Evolutionary conservation across 208 protist species (phyloP).

Genomic region (Leishmania martiniquensis): DNA sequence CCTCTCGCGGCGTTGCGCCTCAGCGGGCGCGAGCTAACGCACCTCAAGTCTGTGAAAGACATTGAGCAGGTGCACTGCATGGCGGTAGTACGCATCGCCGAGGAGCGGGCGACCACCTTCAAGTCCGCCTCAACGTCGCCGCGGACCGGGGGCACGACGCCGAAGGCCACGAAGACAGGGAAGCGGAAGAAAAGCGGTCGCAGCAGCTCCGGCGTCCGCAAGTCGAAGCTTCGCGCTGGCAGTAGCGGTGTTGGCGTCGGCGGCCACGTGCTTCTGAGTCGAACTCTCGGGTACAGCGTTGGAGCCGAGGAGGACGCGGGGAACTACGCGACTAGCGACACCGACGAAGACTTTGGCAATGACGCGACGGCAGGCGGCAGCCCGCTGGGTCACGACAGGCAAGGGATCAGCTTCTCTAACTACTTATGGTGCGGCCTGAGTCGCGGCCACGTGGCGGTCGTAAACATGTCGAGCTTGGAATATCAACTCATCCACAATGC

Average conservation of each 20-base stretch:
- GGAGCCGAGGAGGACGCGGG: conserved; percentile 9
- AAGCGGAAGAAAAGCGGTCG: conserved; percentile 25
- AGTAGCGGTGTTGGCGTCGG: too few species aligned
- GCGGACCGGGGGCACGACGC: neutral
- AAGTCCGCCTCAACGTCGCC: conserved; percentile 42
- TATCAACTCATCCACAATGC: conserved; percentile 59
- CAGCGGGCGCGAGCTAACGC: conserved; percentile 52
- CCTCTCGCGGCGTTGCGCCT: conserved; percentile 66
- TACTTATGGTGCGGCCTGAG: conserved; percentile 82
- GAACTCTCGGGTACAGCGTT: neutral
- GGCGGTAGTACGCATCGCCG: conserved; percentile 74
- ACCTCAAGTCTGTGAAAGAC: conserved; percentile 47
- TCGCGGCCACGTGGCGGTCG: conserved; percentile 67
- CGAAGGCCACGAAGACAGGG: conserved; percentile 17
- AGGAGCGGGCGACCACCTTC: conserved; percentile 61
- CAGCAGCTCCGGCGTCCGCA: conserved; percentile 14
- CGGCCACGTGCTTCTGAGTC: neutral
- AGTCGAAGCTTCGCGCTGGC: conserved; percentile 12
- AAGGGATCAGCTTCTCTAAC: conserved; percentile 16
- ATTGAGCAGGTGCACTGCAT: conserved; percentile 88
- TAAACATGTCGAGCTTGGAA: conserved; percentile 63
- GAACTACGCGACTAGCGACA: conserved; percentile 10
- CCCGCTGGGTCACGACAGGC: conserved; percentile 11
- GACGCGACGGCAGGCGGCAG: neutral
- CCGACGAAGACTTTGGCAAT: neutral